Evolutionary conservation across 129 eudicot genomes (phyloP).

Genomic region (Flaveria sonorensis): DNA sequence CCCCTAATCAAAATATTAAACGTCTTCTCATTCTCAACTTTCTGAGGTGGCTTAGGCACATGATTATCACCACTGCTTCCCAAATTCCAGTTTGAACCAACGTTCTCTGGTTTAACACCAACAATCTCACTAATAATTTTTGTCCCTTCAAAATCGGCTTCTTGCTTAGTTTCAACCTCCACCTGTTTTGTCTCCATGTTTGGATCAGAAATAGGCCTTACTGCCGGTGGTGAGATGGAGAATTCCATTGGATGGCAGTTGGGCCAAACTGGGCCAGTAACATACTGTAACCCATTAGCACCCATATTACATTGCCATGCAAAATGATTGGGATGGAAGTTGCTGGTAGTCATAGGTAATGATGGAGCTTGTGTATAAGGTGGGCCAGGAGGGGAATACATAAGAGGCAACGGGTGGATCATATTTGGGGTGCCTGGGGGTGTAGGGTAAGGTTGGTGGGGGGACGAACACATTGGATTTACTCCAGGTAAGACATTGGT

Average conservation of each 20-base stretch:
- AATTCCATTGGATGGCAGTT: slow-evolving; percentile 74
- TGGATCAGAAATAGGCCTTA: slow-evolving; percentile 58
- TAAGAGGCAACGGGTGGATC: slow-evolving; percentile 76
- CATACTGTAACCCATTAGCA: slow-evolving; percentile 64
- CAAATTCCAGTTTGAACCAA: slow-evolving; percentile 42
- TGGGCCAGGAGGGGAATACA: slow-evolving; percentile 88
- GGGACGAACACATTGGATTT: slow-evolving; percentile 69
- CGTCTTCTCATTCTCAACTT: slow-evolving; percentile 68
- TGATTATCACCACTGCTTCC: slow-evolving; percentile 39
- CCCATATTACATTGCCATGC: slow-evolving; percentile 77
- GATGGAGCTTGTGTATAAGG: slow-evolving; percentile 82
- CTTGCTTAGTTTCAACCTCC: slow-evolving; percentile 53
- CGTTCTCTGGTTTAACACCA: slow-evolving; percentile 46
- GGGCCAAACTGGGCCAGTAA: slow-evolving; percentile 80
- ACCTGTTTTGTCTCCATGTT: slow-evolving; percentile 44
- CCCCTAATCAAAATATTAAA: slow-evolving; percentile 86
- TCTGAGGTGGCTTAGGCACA: slow-evolving; percentile 37
- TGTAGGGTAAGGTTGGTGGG: slow-evolving; percentile 86
- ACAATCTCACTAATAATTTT: slow-evolving; percentile 43
- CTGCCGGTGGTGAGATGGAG: slow-evolving; percentile 72
- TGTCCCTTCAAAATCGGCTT: slow-evolving; percentile 44
- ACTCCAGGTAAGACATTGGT: slow-evolving; percentile 57
- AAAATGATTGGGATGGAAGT: slow-evolving; percentile 79
- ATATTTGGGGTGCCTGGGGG: slow-evolving; percentile 91
- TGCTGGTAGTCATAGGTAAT: slow-evolving; percentile 55